phyloP scores from a whole-genome alignment of 1,139 yeast species.

The Saccharomycopsis phalli region DNA sequence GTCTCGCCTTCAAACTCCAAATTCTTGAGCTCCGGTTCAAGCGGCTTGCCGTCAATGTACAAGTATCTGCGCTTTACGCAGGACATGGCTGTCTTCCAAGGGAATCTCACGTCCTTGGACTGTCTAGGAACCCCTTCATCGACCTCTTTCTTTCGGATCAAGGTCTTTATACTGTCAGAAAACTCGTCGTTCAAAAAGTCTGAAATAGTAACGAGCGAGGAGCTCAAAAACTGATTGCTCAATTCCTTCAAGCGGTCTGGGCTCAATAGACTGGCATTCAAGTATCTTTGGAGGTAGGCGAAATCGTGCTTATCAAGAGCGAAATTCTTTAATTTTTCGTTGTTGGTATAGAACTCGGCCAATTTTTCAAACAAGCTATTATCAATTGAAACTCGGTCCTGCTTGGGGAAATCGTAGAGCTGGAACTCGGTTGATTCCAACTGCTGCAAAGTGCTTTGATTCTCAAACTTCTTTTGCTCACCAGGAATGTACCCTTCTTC shows the following conservation, averaged over 20 bases:
- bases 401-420: constrained; percentile 76
- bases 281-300: constrained; percentile 39
- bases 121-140: constrained; percentile 53
- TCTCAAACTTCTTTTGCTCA: constrained; percentile 55
- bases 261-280: constrained; percentile 50
- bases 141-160: constrained; percentile 45
- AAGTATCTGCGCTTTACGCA: constrained; percentile 87
- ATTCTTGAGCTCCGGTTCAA: constrained; percentile 22
- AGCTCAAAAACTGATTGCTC: constrained; percentile 46
- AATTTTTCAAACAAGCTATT: constrained; percentile 24
- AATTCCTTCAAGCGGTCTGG: constrained; percentile 35
- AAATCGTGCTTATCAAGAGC: constrained; percentile 29
- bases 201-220: constrained; percentile 61
- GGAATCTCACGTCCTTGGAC: constrained; percentile 48
- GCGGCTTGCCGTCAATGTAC: constrained; percentile 65
- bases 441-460: constrained; percentile 70
- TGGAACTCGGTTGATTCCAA: constrained; percentile 67
- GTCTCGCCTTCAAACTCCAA: constrained; percentile 21
- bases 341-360: not conserved
- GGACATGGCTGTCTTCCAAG: constrained; percentile 91
- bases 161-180: constrained; percentile 38
- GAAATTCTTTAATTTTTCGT: not conserved
- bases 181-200: constrained; percentile 53
- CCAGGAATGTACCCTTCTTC: constrained; percentile 79
- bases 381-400: constrained; percentile 28